These are phyloP conservation scores for Sanghuangporus sanghuang DNA, from an alignment of 1,284 basidiomycete species.

Conservation along the genomic window DNA sequence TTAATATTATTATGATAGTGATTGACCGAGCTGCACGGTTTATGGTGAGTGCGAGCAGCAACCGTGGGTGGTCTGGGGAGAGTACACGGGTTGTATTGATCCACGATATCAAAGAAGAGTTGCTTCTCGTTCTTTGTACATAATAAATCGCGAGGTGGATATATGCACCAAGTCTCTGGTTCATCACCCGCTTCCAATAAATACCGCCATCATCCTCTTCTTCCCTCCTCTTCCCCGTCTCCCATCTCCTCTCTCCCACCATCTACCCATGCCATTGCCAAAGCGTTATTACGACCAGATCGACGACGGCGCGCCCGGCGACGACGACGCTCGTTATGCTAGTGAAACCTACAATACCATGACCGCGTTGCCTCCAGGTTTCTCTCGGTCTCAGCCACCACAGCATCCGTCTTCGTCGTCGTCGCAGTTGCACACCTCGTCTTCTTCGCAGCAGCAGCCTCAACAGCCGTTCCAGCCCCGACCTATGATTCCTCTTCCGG, in stretches of 20 bases:
- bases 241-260: not conserved
- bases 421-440: not conserved
- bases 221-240: too few species aligned
- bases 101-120: constrained; percentile 84
- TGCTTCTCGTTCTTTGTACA: not conserved
- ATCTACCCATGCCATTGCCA: not conserved
- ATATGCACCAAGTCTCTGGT: not conserved
- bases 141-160: not conserved
- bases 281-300: constrained; percentile 13
- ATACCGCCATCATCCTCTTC: not conserved
- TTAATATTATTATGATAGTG: constrained; percentile 44
- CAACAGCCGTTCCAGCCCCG: not conserved
- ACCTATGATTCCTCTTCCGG: not conserved
- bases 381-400: not conserved
- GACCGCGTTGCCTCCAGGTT: not conserved
- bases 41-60: constrained; percentile 88
- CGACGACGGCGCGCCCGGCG: constrained; percentile 15
- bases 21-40: constrained; percentile 84
- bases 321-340: constrained; percentile 18
- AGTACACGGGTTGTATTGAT: constrained; percentile 86
- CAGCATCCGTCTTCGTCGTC: not conserved
- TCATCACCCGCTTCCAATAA: not conserved
- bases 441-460: not conserved
- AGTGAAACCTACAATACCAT: constrained; percentile 5
- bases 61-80: constrained; percentile 92